Evolutionary conservation across 2,329 filamentous ascomycete genomes (phyloP).

Genomic region (Salinomyces thailandicus): DNA sequence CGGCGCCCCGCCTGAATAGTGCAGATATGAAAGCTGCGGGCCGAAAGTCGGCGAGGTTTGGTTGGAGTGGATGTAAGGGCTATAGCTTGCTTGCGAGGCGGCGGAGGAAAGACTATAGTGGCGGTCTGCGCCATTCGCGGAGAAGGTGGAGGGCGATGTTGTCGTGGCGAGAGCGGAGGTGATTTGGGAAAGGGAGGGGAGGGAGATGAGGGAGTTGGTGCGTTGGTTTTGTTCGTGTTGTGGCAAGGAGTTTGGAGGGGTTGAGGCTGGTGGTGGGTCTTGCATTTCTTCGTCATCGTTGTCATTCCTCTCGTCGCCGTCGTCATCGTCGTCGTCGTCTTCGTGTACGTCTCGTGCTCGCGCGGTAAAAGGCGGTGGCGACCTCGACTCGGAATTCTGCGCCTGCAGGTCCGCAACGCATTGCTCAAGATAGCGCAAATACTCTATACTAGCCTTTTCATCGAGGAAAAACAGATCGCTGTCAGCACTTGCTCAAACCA

Average conservation of each 20-base stretch:
- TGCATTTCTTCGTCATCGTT: conserved; percentile 53
- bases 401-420: conserved; percentile 73
- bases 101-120: conserved; percentile 33
- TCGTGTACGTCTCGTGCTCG: conserved; percentile 24
- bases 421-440: conserved; percentile 85
- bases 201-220: conserved; percentile 22
- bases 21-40: conserved; percentile 27
- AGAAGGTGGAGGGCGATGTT: conserved; percentile 20
- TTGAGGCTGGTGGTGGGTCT: conserved; percentile 24
- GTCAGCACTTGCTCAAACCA: no score
- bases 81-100: conserved; percentile 25
- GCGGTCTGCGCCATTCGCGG: conserved; percentile 9
- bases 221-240: conserved; percentile 25
- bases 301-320: conserved; percentile 35
- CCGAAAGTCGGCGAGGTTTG: conserved; percentile 51
- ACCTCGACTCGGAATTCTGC: conserved; percentile 26
- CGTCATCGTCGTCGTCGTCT: conserved; percentile 27
- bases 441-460: conserved; percentile 74
- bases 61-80: conserved; percentile 33
- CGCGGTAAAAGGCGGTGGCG: conserved; percentile 11
- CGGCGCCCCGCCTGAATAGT: not conserved
- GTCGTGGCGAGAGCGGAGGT: conserved; percentile 35
- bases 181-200: conserved; percentile 29
- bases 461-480: not conserved
- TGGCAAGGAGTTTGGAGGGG: conserved; percentile 2